Evolutionary conservation across 129 eudicot species (phyloP).

Genomic region (Lactuca sativa): DNA sequence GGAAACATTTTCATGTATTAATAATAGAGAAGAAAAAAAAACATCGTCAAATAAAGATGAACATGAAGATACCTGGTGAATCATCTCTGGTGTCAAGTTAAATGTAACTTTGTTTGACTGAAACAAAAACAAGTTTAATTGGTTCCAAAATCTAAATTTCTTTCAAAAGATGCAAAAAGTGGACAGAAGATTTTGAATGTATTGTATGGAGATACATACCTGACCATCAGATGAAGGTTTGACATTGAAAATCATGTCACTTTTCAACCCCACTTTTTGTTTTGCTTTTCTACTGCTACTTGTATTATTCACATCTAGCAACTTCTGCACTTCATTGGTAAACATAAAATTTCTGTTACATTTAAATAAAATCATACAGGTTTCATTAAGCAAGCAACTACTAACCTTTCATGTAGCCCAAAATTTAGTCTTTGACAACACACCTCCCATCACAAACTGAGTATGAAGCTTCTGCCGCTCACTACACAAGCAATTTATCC

Average conservation of each 20-base stretch:
- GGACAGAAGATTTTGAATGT: too few species aligned
- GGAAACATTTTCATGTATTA: neutral
- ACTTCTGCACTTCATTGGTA: slow-evolving; percentile 71
- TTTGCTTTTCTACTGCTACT: slow-evolving; percentile 50
- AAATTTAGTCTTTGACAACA: slow-evolving; percentile 82
- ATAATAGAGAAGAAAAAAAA: too few species aligned
- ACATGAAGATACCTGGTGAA: slow-evolving; percentile 75
- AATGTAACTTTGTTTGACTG: slow-evolving; percentile 95
- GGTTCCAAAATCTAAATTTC: too few species aligned
- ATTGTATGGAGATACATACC: too few species aligned
- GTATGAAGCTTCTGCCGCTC: slow-evolving; percentile 94
- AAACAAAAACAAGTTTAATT: neutral
- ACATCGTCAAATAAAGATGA: slow-evolving; percentile 6
- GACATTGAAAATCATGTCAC: slow-evolving; percentile 77
- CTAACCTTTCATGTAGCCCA: slow-evolving; percentile 98
- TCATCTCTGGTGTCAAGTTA: slow-evolving; percentile 92
- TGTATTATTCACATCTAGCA: too few species aligned
- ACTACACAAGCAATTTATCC: slow-evolving; percentile 38
- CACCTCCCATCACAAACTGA: slow-evolving; percentile 77
- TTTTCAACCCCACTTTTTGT: slow-evolving; percentile 84
- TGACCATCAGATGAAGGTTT: slow-evolving; percentile 97
- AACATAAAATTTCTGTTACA: slow-evolving; percentile 33
- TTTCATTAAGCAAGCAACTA: neutral
- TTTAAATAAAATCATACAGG: slow-evolving; percentile 12
- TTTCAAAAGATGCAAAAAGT: too few species aligned